Conservation (phyloP, 2,329 filamentous ascomycete genomes). For the Trichophyton benhamiae region DNA sequence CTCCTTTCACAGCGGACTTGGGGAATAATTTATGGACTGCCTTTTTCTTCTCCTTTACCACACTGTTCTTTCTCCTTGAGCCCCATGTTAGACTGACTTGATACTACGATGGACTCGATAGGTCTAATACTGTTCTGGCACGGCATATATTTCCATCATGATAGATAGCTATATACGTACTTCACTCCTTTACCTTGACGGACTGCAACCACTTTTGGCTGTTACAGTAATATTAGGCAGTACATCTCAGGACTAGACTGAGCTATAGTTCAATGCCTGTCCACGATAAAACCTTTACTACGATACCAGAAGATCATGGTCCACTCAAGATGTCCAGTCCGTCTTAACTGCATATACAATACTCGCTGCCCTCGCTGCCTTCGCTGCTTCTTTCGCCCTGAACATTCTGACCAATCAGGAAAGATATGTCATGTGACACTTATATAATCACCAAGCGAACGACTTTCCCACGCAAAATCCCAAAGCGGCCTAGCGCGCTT, state of each 20-base stretch:
- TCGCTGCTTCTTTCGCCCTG: not conserved
- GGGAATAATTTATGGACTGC: not conserved
- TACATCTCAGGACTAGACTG: too few relatives aligned
- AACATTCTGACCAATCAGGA: not conserved
- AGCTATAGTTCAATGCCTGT: too few relatives aligned
- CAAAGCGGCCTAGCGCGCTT: constrained; percentile 7
- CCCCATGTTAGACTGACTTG: not conserved
- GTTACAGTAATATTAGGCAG: too few relatives aligned
- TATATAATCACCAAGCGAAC: not conserved
- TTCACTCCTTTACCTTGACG: not conserved
- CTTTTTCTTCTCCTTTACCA: not conserved
- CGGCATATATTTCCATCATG: not conserved
- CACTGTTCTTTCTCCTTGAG: not conserved
- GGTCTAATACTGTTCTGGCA: not conserved
- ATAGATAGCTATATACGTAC: not conserved
- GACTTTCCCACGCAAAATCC: not conserved
- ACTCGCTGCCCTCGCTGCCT: not conserved
- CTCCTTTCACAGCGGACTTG: not conserved
- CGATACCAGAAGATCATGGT: too few relatives aligned
- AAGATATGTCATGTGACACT: not conserved
- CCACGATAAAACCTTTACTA: too few relatives aligned
- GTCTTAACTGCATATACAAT: not conserved
- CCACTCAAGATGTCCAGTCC: too few relatives aligned
- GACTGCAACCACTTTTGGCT: too few relatives aligned
- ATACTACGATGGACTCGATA: not conserved